A percentile compares a stretch with the other conserved stretches of the same genome.
Conservation (phyloP, 148 eudicot genomes). For the Pharnaceum exiguum region DNA sequence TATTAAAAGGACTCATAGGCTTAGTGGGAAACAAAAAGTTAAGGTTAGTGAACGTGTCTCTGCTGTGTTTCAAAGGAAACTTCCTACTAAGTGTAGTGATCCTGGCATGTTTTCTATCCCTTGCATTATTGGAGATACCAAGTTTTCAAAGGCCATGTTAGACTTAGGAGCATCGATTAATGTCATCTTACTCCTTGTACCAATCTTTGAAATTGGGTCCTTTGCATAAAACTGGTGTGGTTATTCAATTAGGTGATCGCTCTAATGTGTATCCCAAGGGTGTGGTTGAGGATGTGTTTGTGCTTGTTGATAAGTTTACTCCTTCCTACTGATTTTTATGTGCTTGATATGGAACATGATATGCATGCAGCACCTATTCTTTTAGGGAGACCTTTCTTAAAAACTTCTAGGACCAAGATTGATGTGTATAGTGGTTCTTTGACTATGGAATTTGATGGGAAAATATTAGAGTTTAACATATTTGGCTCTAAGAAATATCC, state of each 20-base stretch:
- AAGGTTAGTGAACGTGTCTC: too few relatives aligned
- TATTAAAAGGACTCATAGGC: too few relatives aligned
- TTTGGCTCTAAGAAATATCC: slow-evolving; percentile 23
- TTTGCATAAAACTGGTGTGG: neutral
- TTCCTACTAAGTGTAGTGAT: too few relatives aligned
- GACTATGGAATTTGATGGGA: slow-evolving; percentile 22
- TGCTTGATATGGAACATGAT: neutral
- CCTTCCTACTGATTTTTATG: neutral
- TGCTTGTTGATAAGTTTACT: neutral
- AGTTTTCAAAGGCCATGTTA: neutral
- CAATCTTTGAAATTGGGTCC: neutral
- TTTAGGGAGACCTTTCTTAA: slow-evolving; percentile 26
- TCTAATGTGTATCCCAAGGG: slow-evolving; percentile 5
- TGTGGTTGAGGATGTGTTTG: slow-evolving; percentile 4
- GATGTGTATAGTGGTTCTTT: slow-evolving; percentile 19
- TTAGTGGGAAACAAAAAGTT: too few relatives aligned
- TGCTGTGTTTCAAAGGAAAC: too few relatives aligned
- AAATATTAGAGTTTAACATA: slow-evolving; percentile 12
- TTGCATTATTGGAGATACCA: neutral
- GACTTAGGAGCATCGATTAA: neutral
- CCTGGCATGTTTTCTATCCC: slow-evolving; percentile 5
- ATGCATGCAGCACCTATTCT: neutral
- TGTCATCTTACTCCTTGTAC: neutral
- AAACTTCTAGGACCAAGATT: slow-evolving; percentile 11
- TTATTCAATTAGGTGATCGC: slow-evolving; percentile 1